Evolutionary conservation across 75 land plant species (phyloP), one percentile per base, ranked within the genome.

Genomic region (Larix kaempferi): DNA sequence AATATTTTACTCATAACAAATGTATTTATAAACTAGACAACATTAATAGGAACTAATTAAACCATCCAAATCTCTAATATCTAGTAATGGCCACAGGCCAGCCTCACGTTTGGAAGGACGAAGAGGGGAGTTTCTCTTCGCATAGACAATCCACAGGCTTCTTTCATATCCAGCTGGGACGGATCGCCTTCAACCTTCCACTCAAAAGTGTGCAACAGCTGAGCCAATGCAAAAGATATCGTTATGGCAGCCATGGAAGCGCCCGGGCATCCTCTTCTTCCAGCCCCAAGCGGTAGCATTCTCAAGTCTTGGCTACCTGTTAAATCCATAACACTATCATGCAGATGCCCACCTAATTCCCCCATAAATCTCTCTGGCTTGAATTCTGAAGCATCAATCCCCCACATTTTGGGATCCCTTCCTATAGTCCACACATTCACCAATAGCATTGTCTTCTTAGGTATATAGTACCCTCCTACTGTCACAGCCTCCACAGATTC

Each of bases 281-380:
- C 55, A 35, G 21, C 55, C 2, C 55, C 74, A 71, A 71, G 44
- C 0, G 74, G 74, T n/a, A 44, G 3, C 49, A 39, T 71, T 6
- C 14, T 44, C 0, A 44, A 71, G 3, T 71, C 55, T n/a, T 2
- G 26, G 4, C 1, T 23, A 35, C 74, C 41, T 5, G 21, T 41
- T 12, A 71, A 17, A 49, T 71, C 55, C 52, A 71, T 11, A 8
- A 3, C 21, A 17, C 1, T 71, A 41, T n/a, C 22, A 19, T 59
- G 5, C 49, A 44, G 49, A 44, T 44, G 49, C 49, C 6, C 49
- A 44, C 49, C 49, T 44, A 44, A 44, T 19, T 59, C 5, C 5
- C 10, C 26, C 15, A 71, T 8, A 29, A 81, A 83, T 39, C 52
- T 71, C 12, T 71, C 54, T 17, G 74, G 74, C 22, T 11, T 71